Evolutionary conservation across 345 rosid species (phyloP).

Genomic region (Citrus glauca): DNA sequence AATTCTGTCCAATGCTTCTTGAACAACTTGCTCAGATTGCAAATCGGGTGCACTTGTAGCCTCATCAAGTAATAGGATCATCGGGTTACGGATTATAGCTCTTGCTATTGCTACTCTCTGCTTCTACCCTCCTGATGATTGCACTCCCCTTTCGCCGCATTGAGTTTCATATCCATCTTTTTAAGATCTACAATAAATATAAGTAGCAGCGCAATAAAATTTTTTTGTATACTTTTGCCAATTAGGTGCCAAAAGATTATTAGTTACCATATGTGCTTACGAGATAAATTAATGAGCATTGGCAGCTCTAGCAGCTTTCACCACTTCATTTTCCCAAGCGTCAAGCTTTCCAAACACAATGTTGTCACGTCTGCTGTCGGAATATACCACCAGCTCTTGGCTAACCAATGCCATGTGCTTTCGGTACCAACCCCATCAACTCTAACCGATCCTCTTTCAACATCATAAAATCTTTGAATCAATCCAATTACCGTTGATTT

Average conservation of each 20-base stretch:
- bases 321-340: slow-evolving; percentile 56
- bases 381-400: slow-evolving; percentile 79
- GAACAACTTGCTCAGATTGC: slow-evolving; percentile 72
- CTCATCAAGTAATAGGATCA: slow-evolving; percentile 64
- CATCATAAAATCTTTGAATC: slow-evolving; percentile 78
- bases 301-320: slow-evolving; percentile 76
- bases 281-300: slow-evolving; percentile 84
- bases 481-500: slow-evolving; percentile 82
- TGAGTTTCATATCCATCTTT: slow-evolving; percentile 70
- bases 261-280: slow-evolving; percentile 31
- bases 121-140: slow-evolving; percentile 78
- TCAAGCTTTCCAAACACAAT: slow-evolving; percentile 62
- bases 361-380: slow-evolving; percentile 67
- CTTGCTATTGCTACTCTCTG: slow-evolving; percentile 78
- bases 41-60: slow-evolving; percentile 81
- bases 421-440: slow-evolving; percentile 38
- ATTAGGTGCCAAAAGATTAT: background rate
- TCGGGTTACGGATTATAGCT: slow-evolving; percentile 61
- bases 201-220: background rate
- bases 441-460: slow-evolving; percentile 49
- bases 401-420: slow-evolving; percentile 60
- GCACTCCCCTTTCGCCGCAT: slow-evolving; percentile 84
- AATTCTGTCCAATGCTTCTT: slow-evolving; percentile 65
- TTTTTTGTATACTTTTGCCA: background rate
- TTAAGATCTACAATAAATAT: slow-evolving; percentile 34